These are phyloP conservation scores for Lentinula boryana DNA, from an alignment of 768 basidiomycete genomes.

Conservation along the genomic window DNA sequence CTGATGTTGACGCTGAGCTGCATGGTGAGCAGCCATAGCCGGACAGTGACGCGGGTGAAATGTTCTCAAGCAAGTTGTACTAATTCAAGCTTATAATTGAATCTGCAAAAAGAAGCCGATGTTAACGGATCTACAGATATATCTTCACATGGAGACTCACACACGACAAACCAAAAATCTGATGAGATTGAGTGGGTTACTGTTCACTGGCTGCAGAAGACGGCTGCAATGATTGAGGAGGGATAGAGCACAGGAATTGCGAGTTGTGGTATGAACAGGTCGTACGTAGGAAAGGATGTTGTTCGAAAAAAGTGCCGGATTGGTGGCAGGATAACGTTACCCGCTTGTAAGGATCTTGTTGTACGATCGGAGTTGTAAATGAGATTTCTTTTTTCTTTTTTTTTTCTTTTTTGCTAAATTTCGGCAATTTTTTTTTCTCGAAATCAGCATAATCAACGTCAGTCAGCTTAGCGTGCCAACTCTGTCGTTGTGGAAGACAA, in stretches of 20 bases:
- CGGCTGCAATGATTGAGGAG: not conserved
- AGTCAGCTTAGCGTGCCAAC: not conserved
- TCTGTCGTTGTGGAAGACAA: too few species aligned
- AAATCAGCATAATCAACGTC: not conserved
- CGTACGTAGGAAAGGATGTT: not conserved
- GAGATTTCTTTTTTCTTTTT: not conserved
- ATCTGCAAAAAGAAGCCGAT: constrained; percentile 50
- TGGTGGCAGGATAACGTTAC: not conserved
- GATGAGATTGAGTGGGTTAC: constrained; percentile 7
- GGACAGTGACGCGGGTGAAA: constrained; percentile 12
- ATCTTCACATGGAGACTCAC: constrained; percentile 2
- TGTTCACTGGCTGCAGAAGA: not conserved
- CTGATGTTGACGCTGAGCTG: constrained; percentile 28
- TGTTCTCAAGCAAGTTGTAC: constrained; percentile 25
- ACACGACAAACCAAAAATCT: constrained; percentile 13
- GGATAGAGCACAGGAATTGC: not conserved
- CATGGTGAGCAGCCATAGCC: constrained; percentile 46
- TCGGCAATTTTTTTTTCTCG: not conserved
- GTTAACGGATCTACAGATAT: constrained; percentile 45
- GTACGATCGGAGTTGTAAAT: constrained; percentile 1
- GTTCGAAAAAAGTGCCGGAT: not conserved
- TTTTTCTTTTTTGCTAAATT: not conserved
- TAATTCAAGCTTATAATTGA: constrained; percentile 34
- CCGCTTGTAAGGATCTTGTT: not conserved
- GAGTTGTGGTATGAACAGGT: not conserved